Evolutionary conservation across 2,329 filamentous ascomycete genomes (phyloP).

Genomic region (Botrytis cinerea): DNA sequence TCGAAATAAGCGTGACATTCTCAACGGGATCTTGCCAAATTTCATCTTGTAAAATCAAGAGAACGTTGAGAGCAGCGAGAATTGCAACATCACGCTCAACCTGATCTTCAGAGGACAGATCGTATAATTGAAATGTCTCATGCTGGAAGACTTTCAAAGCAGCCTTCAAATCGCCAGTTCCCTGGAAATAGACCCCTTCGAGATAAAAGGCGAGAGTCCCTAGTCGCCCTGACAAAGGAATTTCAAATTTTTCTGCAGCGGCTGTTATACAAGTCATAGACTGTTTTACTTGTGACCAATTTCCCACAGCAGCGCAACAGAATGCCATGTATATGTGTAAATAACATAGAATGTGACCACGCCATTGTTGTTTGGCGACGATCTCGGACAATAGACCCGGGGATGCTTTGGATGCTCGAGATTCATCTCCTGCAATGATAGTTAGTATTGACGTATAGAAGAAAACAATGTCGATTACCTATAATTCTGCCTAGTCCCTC

Average conservation of each 20-base stretch:
- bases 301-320: constrained; percentile 35
- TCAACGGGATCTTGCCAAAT: constrained; percentile 57
- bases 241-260: constrained; percentile 32
- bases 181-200: constrained; percentile 73
- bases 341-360: constrained; percentile 40
- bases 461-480: constrained; percentile 28
- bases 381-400: constrained; percentile 37
- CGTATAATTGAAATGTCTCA: constrained; percentile 56
- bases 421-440: not conserved
- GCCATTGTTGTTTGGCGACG: constrained; percentile 37
- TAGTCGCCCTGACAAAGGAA: constrained; percentile 34
- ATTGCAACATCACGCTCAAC: constrained; percentile 65
- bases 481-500: constrained; percentile 54
- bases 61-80: constrained; percentile 65
- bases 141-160: constrained; percentile 69
- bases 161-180: constrained; percentile 67
- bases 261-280: constrained; percentile 33
- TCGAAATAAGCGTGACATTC: constrained; percentile 62
- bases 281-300: constrained; percentile 38
- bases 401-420: constrained; percentile 31
- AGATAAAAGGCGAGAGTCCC: constrained; percentile 57
- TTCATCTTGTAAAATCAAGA: constrained; percentile 71
- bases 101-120: constrained; percentile 47
- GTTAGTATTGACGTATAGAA: not conserved
- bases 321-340: constrained; percentile 41